A percentile compares a stretch with the other conserved stretches of the same genome.
Evolutionary conservation across 352 stramenopile genomes (phyloP).

Genomic region (Phytopythium helicoides): DNA sequence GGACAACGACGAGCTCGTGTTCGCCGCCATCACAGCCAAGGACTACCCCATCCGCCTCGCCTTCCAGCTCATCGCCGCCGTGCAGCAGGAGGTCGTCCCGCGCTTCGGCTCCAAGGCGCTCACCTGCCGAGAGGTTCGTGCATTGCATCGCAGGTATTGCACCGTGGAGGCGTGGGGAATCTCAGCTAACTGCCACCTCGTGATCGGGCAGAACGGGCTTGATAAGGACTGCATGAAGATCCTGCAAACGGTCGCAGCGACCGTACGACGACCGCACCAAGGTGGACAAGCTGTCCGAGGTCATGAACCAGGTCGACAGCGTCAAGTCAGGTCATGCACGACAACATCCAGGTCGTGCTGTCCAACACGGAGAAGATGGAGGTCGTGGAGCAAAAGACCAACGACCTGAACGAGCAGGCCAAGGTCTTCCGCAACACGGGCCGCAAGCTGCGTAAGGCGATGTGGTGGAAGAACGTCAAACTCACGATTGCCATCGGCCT

Average conservation of each 20-base stretch:
- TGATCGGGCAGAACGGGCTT: constrained; percentile 44
- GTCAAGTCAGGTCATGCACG: constrained; percentile 86
- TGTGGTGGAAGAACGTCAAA: constrained; percentile 89
- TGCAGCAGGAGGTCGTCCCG: constrained; percentile 76
- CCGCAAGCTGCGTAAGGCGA: constrained; percentile 69
- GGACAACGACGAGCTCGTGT: constrained; percentile 87
- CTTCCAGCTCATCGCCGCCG: constrained; percentile 76
- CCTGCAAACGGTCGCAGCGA: constrained; percentile 54
- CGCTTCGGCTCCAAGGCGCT: constrained; percentile 75
- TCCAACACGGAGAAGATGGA: constrained; percentile 90
- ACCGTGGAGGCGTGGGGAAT: too few species aligned
- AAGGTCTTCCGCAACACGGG: constrained; percentile 86
- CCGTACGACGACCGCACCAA: constrained; percentile 87
- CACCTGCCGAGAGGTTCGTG: constrained; percentile 80
- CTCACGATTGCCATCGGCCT: constrained; percentile 66
- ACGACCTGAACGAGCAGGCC: constrained; percentile 84
- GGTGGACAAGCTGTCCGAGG: constrained; percentile 83
- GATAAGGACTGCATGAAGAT: constrained; percentile 76
- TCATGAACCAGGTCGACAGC: constrained; percentile 77
- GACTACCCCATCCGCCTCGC: constrained; percentile 81
- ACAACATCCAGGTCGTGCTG: constrained; percentile 86
- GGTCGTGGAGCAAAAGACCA: constrained; percentile 84
- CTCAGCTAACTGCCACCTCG: too few species aligned
- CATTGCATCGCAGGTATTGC: too few species aligned
- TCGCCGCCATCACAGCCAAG: constrained; percentile 73